phyloP scores from a whole-genome alignment of 2,329 filamentous ascomycete genomes.

The Curvularia verruculosa region DNA sequence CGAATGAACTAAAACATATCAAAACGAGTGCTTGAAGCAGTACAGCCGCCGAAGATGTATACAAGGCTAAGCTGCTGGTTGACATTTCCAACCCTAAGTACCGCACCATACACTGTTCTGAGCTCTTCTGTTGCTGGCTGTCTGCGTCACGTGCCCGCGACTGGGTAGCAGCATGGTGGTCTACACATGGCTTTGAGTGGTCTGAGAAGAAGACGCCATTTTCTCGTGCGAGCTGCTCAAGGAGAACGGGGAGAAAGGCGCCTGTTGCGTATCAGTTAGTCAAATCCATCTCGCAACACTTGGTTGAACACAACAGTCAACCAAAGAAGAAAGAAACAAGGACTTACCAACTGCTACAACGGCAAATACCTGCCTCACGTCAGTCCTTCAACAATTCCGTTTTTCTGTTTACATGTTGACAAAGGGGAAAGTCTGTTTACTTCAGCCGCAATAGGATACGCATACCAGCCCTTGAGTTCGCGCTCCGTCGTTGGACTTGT shows the following conservation, averaged over 20 bases:
- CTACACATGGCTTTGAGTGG: slow-evolving; percentile 71
- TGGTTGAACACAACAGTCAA: no score
- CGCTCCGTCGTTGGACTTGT: slow-evolving; percentile 78
- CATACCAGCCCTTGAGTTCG: slow-evolving; percentile 87
- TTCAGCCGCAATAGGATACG: slow-evolving; percentile 87
- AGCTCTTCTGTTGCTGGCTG: slow-evolving; percentile 15
- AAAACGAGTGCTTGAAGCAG: slow-evolving; percentile 85
- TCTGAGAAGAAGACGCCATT: slow-evolving; percentile 83
- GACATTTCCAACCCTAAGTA: slow-evolving; percentile 82
- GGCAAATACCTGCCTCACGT: slow-evolving; percentile 66
- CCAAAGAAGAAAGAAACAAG: background rate
- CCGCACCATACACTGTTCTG: slow-evolving; percentile 74
- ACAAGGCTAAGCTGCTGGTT: slow-evolving; percentile 93
- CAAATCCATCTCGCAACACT: no score
- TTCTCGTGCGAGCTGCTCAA: slow-evolving; percentile 89
- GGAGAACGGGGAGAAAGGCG: slow-evolving; percentile 88
- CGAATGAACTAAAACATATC: slow-evolving; percentile 89
- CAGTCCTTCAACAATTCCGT: background rate
- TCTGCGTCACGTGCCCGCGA: slow-evolving; percentile 30
- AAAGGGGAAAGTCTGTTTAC: slow-evolving; percentile 41
- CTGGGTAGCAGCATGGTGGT: slow-evolving; percentile 55
- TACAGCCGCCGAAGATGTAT: slow-evolving; percentile 89
- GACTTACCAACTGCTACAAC: slow-evolving; percentile 79
- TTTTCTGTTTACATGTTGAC: background rate
- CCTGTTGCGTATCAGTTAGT: slow-evolving; percentile 49